Base-by-base conservation (phyloP, 768 basidiomycete species). In the Leccinum rimulosum region DNA sequence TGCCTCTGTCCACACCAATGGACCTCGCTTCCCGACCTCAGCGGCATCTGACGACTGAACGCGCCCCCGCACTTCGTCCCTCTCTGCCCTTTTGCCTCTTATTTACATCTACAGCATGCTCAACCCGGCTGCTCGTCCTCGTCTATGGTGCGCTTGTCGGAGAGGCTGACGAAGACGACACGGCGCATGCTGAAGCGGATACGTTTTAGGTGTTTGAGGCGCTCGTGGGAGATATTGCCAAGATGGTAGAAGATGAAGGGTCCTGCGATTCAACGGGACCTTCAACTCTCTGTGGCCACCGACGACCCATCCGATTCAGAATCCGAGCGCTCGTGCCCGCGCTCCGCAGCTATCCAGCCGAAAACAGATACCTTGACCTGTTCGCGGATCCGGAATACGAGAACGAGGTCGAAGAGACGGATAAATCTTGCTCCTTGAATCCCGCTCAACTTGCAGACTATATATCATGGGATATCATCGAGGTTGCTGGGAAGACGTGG, bases 121-220 rank as follows among this genome's bases (percentile, higher is more conserved):
- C 22, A 91, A 93, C 70, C 88, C 90, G 10, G 87, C 84, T 91
- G 10, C 78, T 92, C 11, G 78, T 91, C 15, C 87, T 88, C 0
- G 68, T 92, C 25, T 91, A 90, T 69, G 79, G 80, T 8, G 82
- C 82, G 0, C 74, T 91, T 51, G 72, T 76, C 17, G 81, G 83
- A 66, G 89, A 91, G 66, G 76, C 84, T 1, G 82, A 88, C 14
- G 71, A 79, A 0, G 80, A 82, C 54, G 86, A 89, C 50, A 68
- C 81, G 11, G 78, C 81, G 0, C 88, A 92, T 68, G 80, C 80
- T 5, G 91, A 93, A 70, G 90, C 91, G 3, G 91, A 93, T 65
- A 81, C 86, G 0, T 92, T 93, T 69, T 93, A 91, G 91, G 66
- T 91, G 6, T 88, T 92, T 57, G 89, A 91, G 69, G 81, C 84